A percentile compares a stretch with the other conserved stretches of the same genome.
Evolutionary conservation across 1,139 yeast species (phyloP).

Genomic region (Pneumocystis canis): DNA sequence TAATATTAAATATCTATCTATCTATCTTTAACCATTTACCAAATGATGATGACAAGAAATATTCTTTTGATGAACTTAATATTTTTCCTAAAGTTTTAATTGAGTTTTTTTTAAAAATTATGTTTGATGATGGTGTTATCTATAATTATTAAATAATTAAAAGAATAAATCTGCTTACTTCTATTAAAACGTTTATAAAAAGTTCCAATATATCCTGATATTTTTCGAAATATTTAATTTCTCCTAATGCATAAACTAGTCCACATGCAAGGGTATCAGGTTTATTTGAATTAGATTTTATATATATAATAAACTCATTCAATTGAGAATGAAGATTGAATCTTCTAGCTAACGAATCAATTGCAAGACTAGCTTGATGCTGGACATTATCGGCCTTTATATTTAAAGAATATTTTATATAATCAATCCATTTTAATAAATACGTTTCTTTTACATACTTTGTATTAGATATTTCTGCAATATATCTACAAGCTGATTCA

Average conservation of each 20-base stretch:
- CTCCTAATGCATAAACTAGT: neutral
- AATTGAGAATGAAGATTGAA: neutral
- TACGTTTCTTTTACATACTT: neutral
- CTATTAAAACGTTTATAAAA: neutral
- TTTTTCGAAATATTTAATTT: neutral
- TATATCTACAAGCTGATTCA: neutral
- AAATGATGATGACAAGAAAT: neutral
- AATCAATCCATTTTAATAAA: neutral
- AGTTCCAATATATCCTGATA: neutral
- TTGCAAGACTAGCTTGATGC: neutral
- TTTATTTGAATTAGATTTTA: neutral
- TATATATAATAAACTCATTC: neutral
- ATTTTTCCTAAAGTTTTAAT: neutral
- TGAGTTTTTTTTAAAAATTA: neutral
- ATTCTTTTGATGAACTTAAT: neutral
- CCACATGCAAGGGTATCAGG: neutral
- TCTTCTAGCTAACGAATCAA: neutral
- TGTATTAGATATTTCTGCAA: neutral
- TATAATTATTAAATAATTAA: neutral
- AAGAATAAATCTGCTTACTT: neutral
- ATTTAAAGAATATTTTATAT: neutral
- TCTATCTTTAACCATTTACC: neutral
- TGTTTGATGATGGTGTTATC: neutral
- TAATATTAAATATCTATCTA: neutral
- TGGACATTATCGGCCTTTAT: neutral